Conservation (phyloP, 2,329 filamentous ascomycete species). For the Endoconidiophora laricicola region DNA sequence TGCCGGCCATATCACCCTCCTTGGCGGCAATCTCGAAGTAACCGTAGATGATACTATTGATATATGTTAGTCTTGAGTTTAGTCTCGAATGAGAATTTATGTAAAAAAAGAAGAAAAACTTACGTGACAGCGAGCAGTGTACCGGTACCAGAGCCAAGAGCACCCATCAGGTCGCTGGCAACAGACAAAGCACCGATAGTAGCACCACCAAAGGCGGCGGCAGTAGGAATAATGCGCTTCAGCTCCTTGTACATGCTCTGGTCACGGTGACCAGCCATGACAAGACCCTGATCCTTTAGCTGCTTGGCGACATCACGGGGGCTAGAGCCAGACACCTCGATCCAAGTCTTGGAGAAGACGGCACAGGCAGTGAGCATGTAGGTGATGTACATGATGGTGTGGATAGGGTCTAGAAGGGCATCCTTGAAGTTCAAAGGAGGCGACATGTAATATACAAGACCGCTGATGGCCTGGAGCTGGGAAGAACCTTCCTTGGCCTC, state of each 20-base stretch:
- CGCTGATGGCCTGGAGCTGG: constrained; percentile 84
- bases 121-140: constrained; percentile 96
- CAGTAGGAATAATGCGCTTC: constrained; percentile 97
- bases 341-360: constrained; percentile 99
- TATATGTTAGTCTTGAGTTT: constrained; percentile 18
- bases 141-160: constrained; percentile 90
- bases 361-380: constrained; percentile 98
- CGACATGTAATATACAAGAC: constrained; percentile 99
- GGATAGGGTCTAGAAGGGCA: constrained; percentile 88
- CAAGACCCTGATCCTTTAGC: constrained; percentile 97
- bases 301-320: constrained; percentile 98
- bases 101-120: constrained; percentile 27
- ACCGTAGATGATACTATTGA: constrained; percentile 79
- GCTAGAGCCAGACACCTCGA: constrained; percentile 95
- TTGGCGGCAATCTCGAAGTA: constrained; percentile 99
- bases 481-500: constrained; percentile 91
- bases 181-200: constrained; percentile 97
- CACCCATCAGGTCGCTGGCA: constrained; percentile 85
- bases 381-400: constrained; percentile 84
- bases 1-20: constrained; percentile 82
- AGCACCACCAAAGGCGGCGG: constrained; percentile 93
- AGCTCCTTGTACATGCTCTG: constrained; percentile 99
- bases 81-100: not conserved
- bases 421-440: constrained; percentile 96
- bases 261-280: constrained; percentile 98